phyloP scores from a whole-genome alignment of 2,329 filamentous ascomycete species.

The Botrytis paeoniae region DNA sequence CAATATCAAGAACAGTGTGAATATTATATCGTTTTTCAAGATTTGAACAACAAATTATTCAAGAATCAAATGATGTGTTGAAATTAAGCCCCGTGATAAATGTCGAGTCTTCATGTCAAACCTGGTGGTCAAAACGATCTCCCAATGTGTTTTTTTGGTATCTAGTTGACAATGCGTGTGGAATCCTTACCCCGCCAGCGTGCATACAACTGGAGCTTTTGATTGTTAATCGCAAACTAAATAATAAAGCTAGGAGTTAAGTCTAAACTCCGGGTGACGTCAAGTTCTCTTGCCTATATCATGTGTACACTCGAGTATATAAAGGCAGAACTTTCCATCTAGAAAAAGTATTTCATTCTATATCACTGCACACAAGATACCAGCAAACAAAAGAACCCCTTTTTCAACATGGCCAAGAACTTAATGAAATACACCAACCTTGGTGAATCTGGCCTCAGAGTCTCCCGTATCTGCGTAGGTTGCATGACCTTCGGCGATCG shows the following conservation, averaged over 20 bases:
- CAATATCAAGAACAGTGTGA: no score
- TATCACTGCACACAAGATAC: not conserved
- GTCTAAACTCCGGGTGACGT: conserved; percentile 2
- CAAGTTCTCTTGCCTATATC: not conserved
- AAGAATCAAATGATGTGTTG: not conserved
- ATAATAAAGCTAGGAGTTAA: not conserved
- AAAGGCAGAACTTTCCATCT: not conserved
- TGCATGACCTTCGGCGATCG: conserved; percentile 48
- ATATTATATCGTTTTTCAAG: no score
- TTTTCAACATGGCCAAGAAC: conserved; percentile 1
- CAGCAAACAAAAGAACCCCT: not conserved
- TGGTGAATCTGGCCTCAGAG: conserved; percentile 50
- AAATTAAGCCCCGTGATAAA: not conserved
- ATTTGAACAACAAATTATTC: no score
- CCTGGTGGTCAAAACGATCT: not conserved
- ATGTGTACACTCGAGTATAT: not conserved
- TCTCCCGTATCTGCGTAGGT: conserved; percentile 51
- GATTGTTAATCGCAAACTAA: not conserved
- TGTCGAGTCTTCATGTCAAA: not conserved
- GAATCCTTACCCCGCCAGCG: not conserved
- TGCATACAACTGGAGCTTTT: not conserved
- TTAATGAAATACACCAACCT: conserved; percentile 27
- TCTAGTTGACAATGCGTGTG: not conserved
- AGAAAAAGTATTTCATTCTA: not conserved
- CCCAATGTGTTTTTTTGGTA: not conserved